Percentiles rank a stretch among this genome's conserved stretches.
Conservation (phyloP, 805 yeast genomes). For the Candida nanaspora region DNA sequence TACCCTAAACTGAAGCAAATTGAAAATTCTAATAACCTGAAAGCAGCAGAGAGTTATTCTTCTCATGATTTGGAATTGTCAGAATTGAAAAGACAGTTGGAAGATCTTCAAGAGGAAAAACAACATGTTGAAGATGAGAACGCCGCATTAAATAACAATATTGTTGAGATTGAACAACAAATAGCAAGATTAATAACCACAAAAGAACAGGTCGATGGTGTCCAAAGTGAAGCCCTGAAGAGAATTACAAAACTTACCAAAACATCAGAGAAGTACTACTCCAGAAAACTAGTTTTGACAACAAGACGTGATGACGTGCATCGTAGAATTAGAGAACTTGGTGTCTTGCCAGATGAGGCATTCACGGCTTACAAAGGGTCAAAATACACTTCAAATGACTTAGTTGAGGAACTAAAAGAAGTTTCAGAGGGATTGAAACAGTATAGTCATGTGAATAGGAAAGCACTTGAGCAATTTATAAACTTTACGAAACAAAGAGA, state of each 20-base stretch:
- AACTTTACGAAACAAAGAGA: conserved; percentile 69
- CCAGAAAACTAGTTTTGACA: conserved; percentile 52
- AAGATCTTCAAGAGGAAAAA: background rate
- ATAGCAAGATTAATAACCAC: conserved; percentile 28
- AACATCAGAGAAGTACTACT: conserved; percentile 53
- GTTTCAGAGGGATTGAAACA: conserved; percentile 52
- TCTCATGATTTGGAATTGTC: conserved; percentile 7
- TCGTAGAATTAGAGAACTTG: conserved; percentile 69
- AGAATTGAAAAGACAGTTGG: conserved; percentile 10
- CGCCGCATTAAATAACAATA: conserved; percentile 19
- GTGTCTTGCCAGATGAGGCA: conserved; percentile 86
- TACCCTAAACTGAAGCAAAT: conserved; percentile 42
- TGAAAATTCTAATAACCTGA: conserved; percentile 17
- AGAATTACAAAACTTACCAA: conserved; percentile 57
- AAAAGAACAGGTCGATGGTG: conserved; percentile 45
- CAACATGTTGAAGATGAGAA: conserved; percentile 21
- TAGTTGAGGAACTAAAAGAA: conserved; percentile 45
- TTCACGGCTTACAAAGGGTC: conserved; percentile 39
- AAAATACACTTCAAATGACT: conserved; percentile 37
- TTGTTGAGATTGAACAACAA: conserved; percentile 24
- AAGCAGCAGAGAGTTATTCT: conserved; percentile 4
- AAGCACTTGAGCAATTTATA: conserved; percentile 78
- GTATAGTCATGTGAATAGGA: conserved; percentile 76
- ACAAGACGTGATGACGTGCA: conserved; percentile 66
- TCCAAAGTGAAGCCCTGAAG: conserved; percentile 46